phyloP scores from a whole-genome alignment of 208 protist species.

The Dictyostelium gargantuum region DNA sequence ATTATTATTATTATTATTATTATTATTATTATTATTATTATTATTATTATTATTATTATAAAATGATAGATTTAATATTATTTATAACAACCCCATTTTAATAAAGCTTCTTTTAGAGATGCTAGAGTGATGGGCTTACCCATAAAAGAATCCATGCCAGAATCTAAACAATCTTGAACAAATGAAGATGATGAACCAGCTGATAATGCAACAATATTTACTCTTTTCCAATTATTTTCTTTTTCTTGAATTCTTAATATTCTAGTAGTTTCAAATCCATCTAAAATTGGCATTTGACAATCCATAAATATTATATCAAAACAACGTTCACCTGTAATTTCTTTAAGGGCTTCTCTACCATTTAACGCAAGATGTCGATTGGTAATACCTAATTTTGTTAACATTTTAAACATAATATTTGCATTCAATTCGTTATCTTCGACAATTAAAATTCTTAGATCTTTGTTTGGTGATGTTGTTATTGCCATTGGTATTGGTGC shows the following conservation, averaged over 20 bases:
- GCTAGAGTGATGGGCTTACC: constrained; percentile 7
- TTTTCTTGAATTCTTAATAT: constrained; percentile 33
- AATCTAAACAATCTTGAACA: constrained; percentile 13
- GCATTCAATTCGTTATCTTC: constrained; percentile 36
- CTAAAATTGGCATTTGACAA: constrained; percentile 66
- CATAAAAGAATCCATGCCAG: constrained; percentile 31
- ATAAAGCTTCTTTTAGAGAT: constrained; percentile 2
- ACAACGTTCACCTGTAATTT: background rate
- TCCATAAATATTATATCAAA: constrained; percentile 62
- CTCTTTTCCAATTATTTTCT: background rate
- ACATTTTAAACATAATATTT: constrained; percentile 44
- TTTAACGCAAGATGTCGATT: background rate
- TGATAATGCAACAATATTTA: constrained; percentile 15
- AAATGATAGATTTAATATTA: too few species aligned
- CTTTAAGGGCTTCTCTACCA: constrained; percentile 2
- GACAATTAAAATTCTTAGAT: background rate
- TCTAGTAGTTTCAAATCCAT: constrained; percentile 52
- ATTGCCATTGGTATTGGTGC: background rate
- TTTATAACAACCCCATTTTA: constrained; percentile 32
- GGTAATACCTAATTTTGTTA: constrained; percentile 3
- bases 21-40: too few species aligned
- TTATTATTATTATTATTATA: too few species aligned
- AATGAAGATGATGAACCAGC: constrained; percentile 15
- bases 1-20: too few species aligned
- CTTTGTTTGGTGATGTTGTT: background rate